Base-by-base conservation (phyloP, 148 eudicot species). In the Rhododendron ovatum region DNA sequence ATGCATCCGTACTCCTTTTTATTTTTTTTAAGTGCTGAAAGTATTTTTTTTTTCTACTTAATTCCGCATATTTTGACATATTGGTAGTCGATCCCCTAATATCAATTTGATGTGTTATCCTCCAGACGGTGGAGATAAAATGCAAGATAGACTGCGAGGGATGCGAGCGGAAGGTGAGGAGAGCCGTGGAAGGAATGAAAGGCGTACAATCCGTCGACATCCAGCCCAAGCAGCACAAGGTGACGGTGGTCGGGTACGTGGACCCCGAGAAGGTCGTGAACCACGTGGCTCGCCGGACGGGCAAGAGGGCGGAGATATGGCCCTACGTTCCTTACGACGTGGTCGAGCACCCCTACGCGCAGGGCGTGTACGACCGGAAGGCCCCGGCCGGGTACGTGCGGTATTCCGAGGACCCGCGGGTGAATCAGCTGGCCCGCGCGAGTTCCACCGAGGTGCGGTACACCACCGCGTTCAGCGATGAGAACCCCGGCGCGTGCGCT, bases 361-460 rank as follows among this genome's bases (percentile, higher is more conserved):
- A 81, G 0, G 99, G 99, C 0, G 88, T 88, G 4, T 96, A 96
- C 50, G 99, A 96, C 88, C 85, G 92, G 78, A 95, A 87, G 82
- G 99, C 99, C 5, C 99, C 99, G 0, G 89, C 98, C 0, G 99
- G 99, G 33, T 96, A 96, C 65, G 99, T 96, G 6, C 89, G 99
- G n/a, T 89, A 81, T 43, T 75, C 77, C 0, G 85, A 91, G 30
- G 94, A 95, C 57, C 94, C 91, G 0, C 89, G 83, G 10, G n/a
- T n/a, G 7, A 79, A 90, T 15, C 90, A 90, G 51, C 91, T 96
- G 2, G 93, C 95, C 1, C 91, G 98, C 17, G 97, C 97, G 39
- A 94, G 94, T 82, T 96, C 99, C 12, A 96, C 97, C 4, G 99
- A 96, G 82, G 99, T 96, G 28, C 87, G 96, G 7, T 96, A 96